phyloP scores from a whole-genome alignment of 1,284 basidiomycete genomes.

The Ceratobasidium sp. region DNA sequence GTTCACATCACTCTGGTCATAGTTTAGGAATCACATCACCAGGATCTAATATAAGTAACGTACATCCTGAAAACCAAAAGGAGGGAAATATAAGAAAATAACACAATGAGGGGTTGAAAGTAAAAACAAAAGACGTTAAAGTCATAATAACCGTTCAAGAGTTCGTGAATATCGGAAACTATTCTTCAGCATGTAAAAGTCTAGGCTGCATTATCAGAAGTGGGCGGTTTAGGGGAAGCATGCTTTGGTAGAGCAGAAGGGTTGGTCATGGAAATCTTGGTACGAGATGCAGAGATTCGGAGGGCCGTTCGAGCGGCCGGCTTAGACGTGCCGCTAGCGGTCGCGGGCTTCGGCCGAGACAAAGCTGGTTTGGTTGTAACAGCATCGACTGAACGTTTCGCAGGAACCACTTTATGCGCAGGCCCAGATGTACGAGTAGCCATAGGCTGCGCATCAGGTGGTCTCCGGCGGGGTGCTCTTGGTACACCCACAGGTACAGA shows the following conservation, averaged over 20 bases:
- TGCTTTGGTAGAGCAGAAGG: background rate
- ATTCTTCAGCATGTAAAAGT: constrained; percentile 1
- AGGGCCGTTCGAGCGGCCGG: background rate
- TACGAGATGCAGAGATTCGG: background rate
- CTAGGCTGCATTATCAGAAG: constrained; percentile 4
- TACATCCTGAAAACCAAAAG: constrained; percentile 23
- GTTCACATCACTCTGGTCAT: background rate
- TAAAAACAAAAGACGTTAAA: constrained; percentile 9
- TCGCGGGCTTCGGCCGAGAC: background rate
- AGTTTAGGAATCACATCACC: constrained; percentile 30
- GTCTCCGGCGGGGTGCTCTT: background rate
- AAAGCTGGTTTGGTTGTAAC: background rate
- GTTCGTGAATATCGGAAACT: background rate
- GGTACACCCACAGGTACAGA: background rate
- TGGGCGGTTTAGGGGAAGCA: background rate
- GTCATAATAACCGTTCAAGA: constrained; percentile 27
- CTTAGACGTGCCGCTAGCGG: background rate
- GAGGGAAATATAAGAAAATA: background rate
- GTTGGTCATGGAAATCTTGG: background rate
- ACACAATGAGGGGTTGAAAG: constrained; percentile 7
- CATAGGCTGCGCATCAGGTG: background rate
- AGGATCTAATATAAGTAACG: constrained; percentile 38
- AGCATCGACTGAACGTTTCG: constrained; percentile 6
- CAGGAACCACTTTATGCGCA: constrained; percentile 11
- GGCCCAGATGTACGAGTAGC: background rate